Conservation (phyloP, 495 filamentous ascomycete genomes). For the Haplographium delicatum region DNA sequence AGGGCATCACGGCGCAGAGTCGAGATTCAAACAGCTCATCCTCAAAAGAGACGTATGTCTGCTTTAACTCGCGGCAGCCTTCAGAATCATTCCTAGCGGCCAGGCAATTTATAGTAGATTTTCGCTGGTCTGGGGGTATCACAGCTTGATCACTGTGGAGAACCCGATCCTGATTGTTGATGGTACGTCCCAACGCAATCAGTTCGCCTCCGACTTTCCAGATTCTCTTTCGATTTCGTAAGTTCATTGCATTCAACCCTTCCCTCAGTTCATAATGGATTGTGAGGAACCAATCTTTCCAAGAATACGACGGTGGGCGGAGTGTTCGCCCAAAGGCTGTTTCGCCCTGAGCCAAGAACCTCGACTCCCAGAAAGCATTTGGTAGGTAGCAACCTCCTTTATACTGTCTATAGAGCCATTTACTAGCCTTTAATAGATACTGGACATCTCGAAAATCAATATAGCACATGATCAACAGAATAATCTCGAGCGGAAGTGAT, state of each 20-base stretch:
- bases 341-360: slow-evolving; percentile 10
- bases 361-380: slow-evolving; percentile 10
- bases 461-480: slow-evolving; percentile 4
- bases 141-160: not conserved
- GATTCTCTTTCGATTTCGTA: slow-evolving; percentile 11
- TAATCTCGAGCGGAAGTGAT: slow-evolving; percentile 8
- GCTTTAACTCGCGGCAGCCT: slow-evolving; percentile 4
- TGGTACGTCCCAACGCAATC: not conserved
- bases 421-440: slow-evolving; percentile 8
- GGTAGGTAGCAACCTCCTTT: slow-evolving; percentile 3
- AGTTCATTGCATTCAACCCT: slow-evolving; percentile 6
- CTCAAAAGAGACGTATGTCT: slow-evolving; percentile 3
- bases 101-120: not conserved
- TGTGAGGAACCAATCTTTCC: slow-evolving; percentile 9
- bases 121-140: not conserved
- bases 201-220: slow-evolving; percentile 2
- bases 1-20: slow-evolving; percentile 3
- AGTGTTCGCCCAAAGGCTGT: slow-evolving; percentile 5
- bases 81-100: slow-evolving; percentile 3
- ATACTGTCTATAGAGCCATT: slow-evolving; percentile 6
- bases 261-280: slow-evolving; percentile 3
- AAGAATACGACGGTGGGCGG: slow-evolving; percentile 4
- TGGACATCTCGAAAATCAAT: slow-evolving; percentile 7
- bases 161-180: not conserved
- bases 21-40: not conserved